Conservation (phyloP, 2,329 filamentous ascomycete genomes). For the Ceratocystis colombiana region DNA sequence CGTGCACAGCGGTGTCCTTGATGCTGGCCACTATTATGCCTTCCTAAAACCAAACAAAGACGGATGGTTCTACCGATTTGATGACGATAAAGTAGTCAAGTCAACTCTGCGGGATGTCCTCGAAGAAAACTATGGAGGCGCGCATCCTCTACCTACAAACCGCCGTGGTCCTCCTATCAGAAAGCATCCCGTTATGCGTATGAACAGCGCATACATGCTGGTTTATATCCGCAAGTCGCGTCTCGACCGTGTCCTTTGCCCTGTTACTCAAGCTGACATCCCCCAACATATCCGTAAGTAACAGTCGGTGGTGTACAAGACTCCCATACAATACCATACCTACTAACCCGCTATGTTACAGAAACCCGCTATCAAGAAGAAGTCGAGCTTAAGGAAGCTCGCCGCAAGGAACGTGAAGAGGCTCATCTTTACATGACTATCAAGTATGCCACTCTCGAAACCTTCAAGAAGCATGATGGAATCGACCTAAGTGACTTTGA, state of each 20-base stretch:
- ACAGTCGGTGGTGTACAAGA: neutral
- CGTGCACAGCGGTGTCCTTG: conserved; percentile 91
- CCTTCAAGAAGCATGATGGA: conserved; percentile 69
- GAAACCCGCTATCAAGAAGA: conserved; percentile 74
- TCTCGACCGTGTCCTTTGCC: conserved; percentile 70
- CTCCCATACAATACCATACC: neutral
- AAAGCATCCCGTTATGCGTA: conserved; percentile 51
- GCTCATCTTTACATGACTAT: conserved; percentile 85
- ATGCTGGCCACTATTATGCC: conserved; percentile 96
- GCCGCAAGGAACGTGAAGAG: conserved; percentile 81
- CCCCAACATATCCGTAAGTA: conserved; percentile 38
- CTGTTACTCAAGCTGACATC: conserved; percentile 66
- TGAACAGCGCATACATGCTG: conserved; percentile 93
- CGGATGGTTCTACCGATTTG: conserved; percentile 92
- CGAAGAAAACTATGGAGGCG: conserved; percentile 93
- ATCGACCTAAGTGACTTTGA: conserved; percentile 68
- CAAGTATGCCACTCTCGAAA: conserved; percentile 68
- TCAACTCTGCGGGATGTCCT: conserved; percentile 83
- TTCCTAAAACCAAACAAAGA: conserved; percentile 91
- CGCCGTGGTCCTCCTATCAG: conserved; percentile 39
- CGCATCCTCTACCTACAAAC: conserved; percentile 49
- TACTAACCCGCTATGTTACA: conserved; percentile 30
- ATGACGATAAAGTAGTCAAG: conserved; percentile 93
- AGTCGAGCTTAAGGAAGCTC: conserved; percentile 60
- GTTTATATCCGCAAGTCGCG: conserved; percentile 88